Evolutionary conservation across 139 green algal species (phyloP), one percentile per base, ranked within the genome.

Genomic region (Chlamydomonas schloesseri): DNA sequence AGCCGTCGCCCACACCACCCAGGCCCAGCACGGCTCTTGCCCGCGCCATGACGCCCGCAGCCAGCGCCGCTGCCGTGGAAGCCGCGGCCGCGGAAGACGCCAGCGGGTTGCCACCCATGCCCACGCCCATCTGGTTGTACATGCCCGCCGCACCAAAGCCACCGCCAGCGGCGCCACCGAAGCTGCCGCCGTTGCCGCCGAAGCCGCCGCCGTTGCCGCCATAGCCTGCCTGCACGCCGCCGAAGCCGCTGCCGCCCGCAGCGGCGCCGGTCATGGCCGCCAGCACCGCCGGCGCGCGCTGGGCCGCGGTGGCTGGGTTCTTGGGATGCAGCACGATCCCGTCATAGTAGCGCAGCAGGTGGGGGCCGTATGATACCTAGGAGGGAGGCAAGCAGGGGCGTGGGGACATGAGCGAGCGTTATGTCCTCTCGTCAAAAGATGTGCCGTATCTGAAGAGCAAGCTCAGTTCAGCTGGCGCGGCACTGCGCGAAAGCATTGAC

Each of bases 241-340:
- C 3, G 33, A 8, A 26, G 57, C 57, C 14, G 24, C 58, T 26
- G 37, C 9, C 55, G 55, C 20, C 20, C 14, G 46, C 46, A 1
- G 78, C 26, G 13, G 42, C n/a, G 23, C 67, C 46, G 18, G 28
- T 69, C 79, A 85, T 85, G 67, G 79, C 67, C 0, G 79, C 79
- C 3, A 85, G 68, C 47, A 85, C 65, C 6, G 76, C 34, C 9
- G 79, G 65, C 24, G 65, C 79, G n/a, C 79, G 79, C 79, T 85
- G 79, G 0, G 65, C 79, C 0, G 79, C 79, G 33, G 79, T 68
- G 26, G 79, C 79, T 8, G 79, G 79, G 46, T 85, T 85, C 79
- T 85, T 85, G 23, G 79, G 79, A 23, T 69, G 79, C 26, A 85
- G 79, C 26, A 85, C 55, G 64, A 85, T 76, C 31, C 79, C 79